A percentile compares a stretch with the other conserved stretches of the same genome.
phyloP scores from a whole-genome alignment of 495 filamentous ascomycete species.

The Lentithecium fluviatile region DNA sequence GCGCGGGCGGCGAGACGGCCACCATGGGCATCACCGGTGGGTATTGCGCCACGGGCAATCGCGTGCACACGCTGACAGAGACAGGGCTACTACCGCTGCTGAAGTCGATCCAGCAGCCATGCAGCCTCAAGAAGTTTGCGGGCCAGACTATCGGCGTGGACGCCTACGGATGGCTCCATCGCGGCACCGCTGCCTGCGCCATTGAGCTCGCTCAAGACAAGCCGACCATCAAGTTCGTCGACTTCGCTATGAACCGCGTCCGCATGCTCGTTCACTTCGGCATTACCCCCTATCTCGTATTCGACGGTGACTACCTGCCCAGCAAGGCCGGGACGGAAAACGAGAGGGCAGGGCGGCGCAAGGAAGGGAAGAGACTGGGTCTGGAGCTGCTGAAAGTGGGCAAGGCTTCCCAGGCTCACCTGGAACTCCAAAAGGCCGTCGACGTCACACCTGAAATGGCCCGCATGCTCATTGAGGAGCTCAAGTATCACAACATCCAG shows the following conservation, averaged over 20 bases:
- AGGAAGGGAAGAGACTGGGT: conserved; percentile 70
- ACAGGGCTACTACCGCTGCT: conserved; percentile 85
- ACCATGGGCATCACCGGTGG: conserved; percentile 49
- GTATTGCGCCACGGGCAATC: conserved; percentile 1
- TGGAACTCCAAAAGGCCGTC: conserved; percentile 90
- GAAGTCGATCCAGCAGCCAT: conserved; percentile 91
- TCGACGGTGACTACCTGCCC: conserved; percentile 93
- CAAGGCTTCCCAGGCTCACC: conserved; percentile 73
- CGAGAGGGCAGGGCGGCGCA: conserved; percentile 65
- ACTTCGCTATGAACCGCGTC: conserved; percentile 87
- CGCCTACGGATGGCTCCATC: conserved; percentile 97
- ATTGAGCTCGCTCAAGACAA: conserved; percentile 86
- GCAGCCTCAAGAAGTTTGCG: conserved; percentile 78
- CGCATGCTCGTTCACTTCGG: conserved; percentile 92
- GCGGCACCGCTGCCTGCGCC: conserved; percentile 86
- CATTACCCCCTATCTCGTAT: conserved; percentile 87
- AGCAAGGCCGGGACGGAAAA: conserved; percentile 92
- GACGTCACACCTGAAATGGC: conserved; percentile 98
- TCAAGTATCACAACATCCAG: conserved; percentile 73
- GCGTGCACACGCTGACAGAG: not conserved
- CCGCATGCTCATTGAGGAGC: conserved; percentile 81
- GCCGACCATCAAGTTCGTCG: conserved; percentile 84
- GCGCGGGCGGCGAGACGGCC: conserved; percentile 3
- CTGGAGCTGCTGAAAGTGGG: conserved; percentile 78
- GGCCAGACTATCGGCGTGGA: conserved; percentile 91